These are phyloP conservation scores for Lathyrus aphaca DNA, from an alignment of 306 rosid genomes.

Conservation along the genomic window DNA sequence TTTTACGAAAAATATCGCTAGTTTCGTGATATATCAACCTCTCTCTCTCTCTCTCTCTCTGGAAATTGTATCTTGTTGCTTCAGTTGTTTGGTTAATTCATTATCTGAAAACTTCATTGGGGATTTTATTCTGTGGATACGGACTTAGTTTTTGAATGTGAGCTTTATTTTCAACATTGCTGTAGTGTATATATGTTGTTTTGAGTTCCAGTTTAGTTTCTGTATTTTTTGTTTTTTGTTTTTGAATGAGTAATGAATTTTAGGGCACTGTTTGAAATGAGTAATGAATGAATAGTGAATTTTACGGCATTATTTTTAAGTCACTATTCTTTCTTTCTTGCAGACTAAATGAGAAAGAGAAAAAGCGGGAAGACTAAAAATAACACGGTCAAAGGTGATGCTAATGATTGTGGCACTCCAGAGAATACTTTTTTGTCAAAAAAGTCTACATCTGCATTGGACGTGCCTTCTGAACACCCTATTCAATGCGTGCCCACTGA, in stretches of 20 bases:
- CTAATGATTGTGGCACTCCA: constrained; percentile 30
- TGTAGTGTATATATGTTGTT: constrained; percentile 13
- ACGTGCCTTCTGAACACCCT: too few relatives aligned
- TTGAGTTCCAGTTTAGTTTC: neutral
- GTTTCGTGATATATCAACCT: too few relatives aligned
- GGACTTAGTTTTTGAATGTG: neutral
- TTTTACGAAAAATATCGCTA: too few relatives aligned
- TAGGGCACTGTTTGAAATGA: neutral
- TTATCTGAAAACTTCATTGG: neutral
- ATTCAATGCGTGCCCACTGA: constrained; percentile 31
- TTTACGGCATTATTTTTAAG: neutral
- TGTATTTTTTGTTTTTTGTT: neutral
- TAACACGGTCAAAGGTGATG: constrained; percentile 34
- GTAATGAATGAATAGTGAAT: neutral
- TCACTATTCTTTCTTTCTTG: constrained; percentile 4
- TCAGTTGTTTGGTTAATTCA: neutral
- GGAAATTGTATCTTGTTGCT: neutral
- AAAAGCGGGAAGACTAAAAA: constrained; percentile 31
- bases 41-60: too few relatives aligned
- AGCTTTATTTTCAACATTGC: too few relatives aligned
- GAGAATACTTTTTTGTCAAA: constrained; percentile 1
- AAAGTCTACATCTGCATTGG: too few relatives aligned
- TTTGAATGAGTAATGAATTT: neutral
- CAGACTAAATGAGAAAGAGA: neutral
- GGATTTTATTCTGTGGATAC: too few relatives aligned